Conservation (phyloP, 192 early-diverging fungal species). For the Coemansia reversa region DNA sequence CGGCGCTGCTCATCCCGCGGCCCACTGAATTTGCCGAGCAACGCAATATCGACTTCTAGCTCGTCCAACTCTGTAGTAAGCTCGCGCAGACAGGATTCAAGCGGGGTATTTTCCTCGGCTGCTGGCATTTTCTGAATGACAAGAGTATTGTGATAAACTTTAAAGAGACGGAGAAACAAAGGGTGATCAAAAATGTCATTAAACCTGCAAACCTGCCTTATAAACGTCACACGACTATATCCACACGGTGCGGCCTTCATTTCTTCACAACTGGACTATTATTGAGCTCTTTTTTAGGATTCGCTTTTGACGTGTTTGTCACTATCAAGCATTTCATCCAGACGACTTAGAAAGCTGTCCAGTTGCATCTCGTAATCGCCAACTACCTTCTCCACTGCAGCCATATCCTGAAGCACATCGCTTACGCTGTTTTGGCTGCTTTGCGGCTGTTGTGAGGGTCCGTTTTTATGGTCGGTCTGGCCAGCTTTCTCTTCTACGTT, state of each 20-base stretch:
- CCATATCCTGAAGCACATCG: conserved; percentile 35
- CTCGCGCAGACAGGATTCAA: conserved; percentile 13
- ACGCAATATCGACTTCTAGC: conserved; percentile 22
- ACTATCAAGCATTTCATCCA: conserved; percentile 32
- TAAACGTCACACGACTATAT: not conserved
- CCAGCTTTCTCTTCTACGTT: not conserved
- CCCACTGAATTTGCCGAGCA: conserved; percentile 38
- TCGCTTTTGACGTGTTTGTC: not conserved
- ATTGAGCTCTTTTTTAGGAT: not conserved
- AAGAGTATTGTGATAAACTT: not conserved
- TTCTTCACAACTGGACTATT: too few relatives aligned
- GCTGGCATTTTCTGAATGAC: not conserved
- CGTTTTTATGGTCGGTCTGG: not conserved
- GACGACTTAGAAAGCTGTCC: conserved; percentile 27
- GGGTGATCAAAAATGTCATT: not conserved
- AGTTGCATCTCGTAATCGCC: conserved; percentile 31
- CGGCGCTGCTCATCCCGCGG: conserved; percentile 33
- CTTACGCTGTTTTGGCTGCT: conserved; percentile 10
- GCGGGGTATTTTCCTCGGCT: not conserved
- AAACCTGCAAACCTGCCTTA: not conserved
- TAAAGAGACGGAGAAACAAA: not conserved
- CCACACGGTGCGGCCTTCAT: not conserved
- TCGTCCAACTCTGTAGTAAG: conserved; percentile 33
- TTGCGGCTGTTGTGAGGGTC: not conserved
- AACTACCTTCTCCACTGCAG: conserved; percentile 24